Conservation (phyloP, 345 rosid genomes). For the Eucalyptus pauciflora region DNA sequence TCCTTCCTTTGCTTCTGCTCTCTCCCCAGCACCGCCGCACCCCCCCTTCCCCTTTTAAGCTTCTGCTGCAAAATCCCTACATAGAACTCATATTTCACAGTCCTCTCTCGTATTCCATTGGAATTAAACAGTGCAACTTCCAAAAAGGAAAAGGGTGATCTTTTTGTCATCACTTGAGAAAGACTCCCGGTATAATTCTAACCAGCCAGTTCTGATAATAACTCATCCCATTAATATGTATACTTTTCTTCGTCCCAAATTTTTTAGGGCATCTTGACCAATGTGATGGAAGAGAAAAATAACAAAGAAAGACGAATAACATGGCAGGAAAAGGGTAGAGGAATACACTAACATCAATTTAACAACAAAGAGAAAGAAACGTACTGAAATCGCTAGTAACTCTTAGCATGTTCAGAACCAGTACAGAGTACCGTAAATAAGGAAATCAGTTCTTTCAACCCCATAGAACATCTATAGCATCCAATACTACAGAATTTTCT, state of each 20-base stretch:
- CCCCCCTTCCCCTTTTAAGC: neutral
- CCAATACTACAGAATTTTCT: neutral
- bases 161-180: neutral
- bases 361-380: neutral
- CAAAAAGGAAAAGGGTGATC: neutral
- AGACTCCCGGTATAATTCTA: neutral
- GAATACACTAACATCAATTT: neutral
- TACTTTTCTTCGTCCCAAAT: neutral
- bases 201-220: neutral
- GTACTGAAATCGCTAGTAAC: neutral
- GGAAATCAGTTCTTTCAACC: neutral
- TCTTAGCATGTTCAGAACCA: neutral
- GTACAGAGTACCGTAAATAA: neutral
- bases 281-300: neutral
- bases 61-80: conserved; percentile 18
- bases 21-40: neutral
- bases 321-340: neutral
- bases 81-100: neutral
- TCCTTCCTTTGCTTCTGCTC: neutral
- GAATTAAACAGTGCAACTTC: neutral
- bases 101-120: neutral
- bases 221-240: neutral
- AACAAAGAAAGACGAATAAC: neutral
- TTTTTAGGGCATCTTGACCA: neutral
- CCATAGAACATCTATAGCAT: neutral